Percentiles rank a stretch among this genome's conserved stretches.
Evolutionary conservation across 1,284 basidiomycete genomes (phyloP).

Genomic region (Lentinula novae-zelandiae): DNA sequence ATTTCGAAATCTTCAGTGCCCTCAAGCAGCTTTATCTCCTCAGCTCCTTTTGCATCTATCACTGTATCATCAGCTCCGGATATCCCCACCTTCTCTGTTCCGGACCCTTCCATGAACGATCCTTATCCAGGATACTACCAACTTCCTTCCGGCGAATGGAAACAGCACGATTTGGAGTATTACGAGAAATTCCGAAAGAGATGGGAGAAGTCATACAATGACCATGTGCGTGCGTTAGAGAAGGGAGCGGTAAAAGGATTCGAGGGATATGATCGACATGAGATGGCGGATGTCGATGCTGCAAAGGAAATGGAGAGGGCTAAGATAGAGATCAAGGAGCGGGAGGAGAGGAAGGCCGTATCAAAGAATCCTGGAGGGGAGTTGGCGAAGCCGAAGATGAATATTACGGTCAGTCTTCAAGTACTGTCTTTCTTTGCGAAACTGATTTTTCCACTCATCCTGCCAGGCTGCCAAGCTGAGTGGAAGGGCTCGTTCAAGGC

Average conservation of each 20-base stretch:
- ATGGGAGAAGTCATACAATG: slow-evolving; percentile 69
- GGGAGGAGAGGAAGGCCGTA: slow-evolving; percentile 69
- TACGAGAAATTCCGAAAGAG: slow-evolving; percentile 70
- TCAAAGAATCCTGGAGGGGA: slow-evolving; percentile 54
- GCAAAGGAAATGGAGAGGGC: slow-evolving; percentile 71
- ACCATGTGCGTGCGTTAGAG: slow-evolving; percentile 65
- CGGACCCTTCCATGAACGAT: slow-evolving; percentile 71
- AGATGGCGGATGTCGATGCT: slow-evolving; percentile 64
- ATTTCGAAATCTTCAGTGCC: slow-evolving; percentile 15
- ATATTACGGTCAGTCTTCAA: slow-evolving; percentile 49
- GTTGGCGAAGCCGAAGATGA: slow-evolving; percentile 66
- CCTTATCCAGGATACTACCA: slow-evolving; percentile 89
- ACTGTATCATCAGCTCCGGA: slow-evolving; percentile 62
- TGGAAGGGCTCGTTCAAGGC: slow-evolving; percentile 63
- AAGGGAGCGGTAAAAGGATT: slow-evolving; percentile 64
- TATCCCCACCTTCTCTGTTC: slow-evolving; percentile 69
- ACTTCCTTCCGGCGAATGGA: slow-evolving; percentile 77
- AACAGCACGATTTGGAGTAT: slow-evolving; percentile 72
- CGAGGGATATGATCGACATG: slow-evolving; percentile 51
- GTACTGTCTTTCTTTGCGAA: slow-evolving; percentile 11
- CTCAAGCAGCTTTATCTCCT: slow-evolving; percentile 14
- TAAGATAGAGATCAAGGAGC: slow-evolving; percentile 62
- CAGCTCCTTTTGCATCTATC: slow-evolving; percentile 21
- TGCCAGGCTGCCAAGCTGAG: slow-evolving; percentile 63
- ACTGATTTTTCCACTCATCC: neutral